Conservation (phyloP, 371 early-diverging fungal genomes). For the Apophysomyces elegans region DNA sequence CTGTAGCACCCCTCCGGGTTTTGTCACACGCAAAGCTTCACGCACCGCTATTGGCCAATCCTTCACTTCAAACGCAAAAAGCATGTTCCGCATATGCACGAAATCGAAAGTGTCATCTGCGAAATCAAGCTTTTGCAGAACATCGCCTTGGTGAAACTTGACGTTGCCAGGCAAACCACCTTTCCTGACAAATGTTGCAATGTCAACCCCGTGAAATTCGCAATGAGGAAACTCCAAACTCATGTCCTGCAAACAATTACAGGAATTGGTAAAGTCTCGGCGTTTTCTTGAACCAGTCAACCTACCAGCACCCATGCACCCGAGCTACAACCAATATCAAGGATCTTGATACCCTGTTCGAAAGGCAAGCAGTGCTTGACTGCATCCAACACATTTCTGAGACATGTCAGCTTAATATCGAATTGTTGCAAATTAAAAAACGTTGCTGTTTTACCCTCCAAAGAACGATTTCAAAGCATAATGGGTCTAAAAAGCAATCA, state of each 20-base stretch:
- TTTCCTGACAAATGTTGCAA: conserved; percentile 46
- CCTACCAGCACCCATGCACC: conserved; percentile 31
- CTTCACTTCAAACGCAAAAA: conserved; percentile 29
- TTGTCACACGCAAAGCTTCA: conserved; percentile 49
- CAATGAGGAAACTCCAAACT: conserved; percentile 47
- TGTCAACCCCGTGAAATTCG: conserved; percentile 47
- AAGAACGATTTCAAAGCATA: neutral
- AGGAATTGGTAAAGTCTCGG: neutral
- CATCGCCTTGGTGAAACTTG: conserved; percentile 38
- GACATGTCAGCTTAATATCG: conserved; percentile 22
- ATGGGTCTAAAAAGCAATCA: too few species aligned
- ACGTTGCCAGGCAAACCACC: conserved; percentile 49
- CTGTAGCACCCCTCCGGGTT: conserved; percentile 49
- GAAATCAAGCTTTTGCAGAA: conserved; percentile 45
- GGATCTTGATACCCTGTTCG: conserved; percentile 22
- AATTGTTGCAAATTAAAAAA: conserved; percentile 13
- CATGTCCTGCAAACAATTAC: conserved; percentile 36
- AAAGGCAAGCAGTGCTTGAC: conserved; percentile 20
- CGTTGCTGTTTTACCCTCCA: neutral
- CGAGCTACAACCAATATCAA: conserved; percentile 36
- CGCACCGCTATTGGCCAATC: conserved; percentile 43
- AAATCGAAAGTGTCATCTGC: conserved; percentile 52
- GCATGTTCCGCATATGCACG: conserved; percentile 51
- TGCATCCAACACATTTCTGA: conserved; percentile 33
- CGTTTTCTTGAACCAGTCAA: neutral